Base-by-base conservation (phyloP, 2,329 filamentous ascomycete species). In the Fusarium metavorans region DNA sequence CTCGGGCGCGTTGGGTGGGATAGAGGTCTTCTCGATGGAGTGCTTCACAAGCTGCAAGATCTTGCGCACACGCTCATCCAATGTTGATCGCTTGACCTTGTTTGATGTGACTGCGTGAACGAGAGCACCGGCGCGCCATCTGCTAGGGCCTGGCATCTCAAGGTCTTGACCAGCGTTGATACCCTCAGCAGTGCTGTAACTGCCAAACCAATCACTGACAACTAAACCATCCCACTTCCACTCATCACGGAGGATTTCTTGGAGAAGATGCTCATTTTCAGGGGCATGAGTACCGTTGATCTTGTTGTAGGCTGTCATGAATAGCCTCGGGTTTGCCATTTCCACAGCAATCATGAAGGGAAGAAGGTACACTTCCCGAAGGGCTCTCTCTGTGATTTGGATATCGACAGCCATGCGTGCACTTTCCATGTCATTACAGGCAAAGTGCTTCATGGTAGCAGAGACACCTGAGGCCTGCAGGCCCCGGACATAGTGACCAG, bases 131-230 rank as follows among this genome's bases (percentile, higher is more conserved):
- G 67, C 76, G 11, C 80, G 79, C 75, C 79, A 76, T 45, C 79
- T 79, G 13, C 78, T 75, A 0, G 81, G 81, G 0, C 84, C 14
- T 9, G 84, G 84, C 81, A 83, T 83, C 66, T 83, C 82, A 11
- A 83, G 77, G 39, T 83, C 78, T 35, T 79, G 72, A 1, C 82
- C 77, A 2, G 79, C 75, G 67, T 81, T 78, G 68, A 81, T 70
- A 7, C 79, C 71, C 61, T 78, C 77, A 14, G 78, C 73, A 0
- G 78, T 81, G 41, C 75, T 76, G 70, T 83, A 80, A 8, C 77
- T 81, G 57, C 77, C 81, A 66, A 76, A 82, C 81, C 80, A 83
- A 56, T 83, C 82, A 41, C 77, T 81, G 74, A 83, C 81, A 68
- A 82, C 76, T 13, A 81, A 75, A 18, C 82, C 82, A 6, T 82